phyloP scores from a whole-genome alignment of 2,329 filamentous ascomycete genomes.

The Fusarium newnesense region DNA sequence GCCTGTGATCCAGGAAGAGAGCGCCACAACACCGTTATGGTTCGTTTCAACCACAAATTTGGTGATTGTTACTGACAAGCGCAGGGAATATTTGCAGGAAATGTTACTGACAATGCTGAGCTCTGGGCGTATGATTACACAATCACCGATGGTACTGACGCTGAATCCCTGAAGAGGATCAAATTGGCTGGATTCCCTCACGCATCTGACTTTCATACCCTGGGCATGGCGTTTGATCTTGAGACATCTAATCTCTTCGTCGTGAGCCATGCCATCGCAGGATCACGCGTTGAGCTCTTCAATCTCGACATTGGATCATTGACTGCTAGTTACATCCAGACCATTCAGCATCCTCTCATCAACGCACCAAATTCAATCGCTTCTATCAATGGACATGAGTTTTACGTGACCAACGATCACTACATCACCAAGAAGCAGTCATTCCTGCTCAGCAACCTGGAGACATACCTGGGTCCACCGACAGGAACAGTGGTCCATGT shows the following conservation, averaged over 20 bases:
- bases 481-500: conserved; percentile 52
- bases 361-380: conserved; percentile 53
- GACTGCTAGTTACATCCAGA: conserved; percentile 50
- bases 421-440: conserved; percentile 44
- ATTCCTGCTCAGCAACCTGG: conserved; percentile 43
- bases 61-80: background rate
- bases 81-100: conserved; percentile 43
- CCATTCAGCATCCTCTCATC: conserved; percentile 52
- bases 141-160: conserved; percentile 7
- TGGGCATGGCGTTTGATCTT: conserved; percentile 54
- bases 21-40: conserved; percentile 56
- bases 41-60: conserved; percentile 4
- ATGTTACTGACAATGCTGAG: conserved; percentile 37
- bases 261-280: conserved; percentile 50
- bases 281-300: conserved; percentile 53
- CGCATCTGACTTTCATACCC: conserved; percentile 51
- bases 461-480: conserved; percentile 49
- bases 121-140: conserved; percentile 54
- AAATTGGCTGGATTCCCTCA: conserved; percentile 33
- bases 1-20: conserved; percentile 54
- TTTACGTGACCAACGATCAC: conserved; percentile 57
- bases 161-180: conserved; percentile 37
- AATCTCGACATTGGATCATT: conserved; percentile 47
- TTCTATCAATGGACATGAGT: conserved; percentile 48
- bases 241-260: conserved; percentile 50